A percentile compares a stretch with the other conserved stretches of the same genome.
Evolutionary conservation across 2,329 filamentous ascomycete genomes (phyloP).

Genomic region (Ophiocordyceps camponoti-floridani): DNA sequence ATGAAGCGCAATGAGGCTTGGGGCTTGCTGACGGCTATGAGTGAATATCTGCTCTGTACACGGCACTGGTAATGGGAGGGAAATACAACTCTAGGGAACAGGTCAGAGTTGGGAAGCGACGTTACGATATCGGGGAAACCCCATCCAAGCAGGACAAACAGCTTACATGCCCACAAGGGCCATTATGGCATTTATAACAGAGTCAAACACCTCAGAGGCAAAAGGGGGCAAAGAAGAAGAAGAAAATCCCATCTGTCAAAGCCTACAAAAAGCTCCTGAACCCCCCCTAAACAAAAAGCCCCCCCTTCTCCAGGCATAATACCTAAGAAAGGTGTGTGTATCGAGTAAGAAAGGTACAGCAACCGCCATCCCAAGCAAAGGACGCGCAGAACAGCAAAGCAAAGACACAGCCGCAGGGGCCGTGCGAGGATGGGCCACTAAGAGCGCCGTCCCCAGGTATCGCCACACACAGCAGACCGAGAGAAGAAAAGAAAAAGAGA

Average conservation of each 20-base stretch:
- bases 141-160: too few species aligned
- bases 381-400: not conserved
- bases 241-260: too few species aligned
- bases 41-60: conserved; percentile 48
- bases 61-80: conserved; percentile 42
- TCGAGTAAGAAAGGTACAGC: not conserved
- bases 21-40: conserved; percentile 44
- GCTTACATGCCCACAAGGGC: not conserved
- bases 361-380: not conserved
- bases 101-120: not conserved
- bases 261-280: too few species aligned
- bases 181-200: not conserved
- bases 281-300: too few species aligned
- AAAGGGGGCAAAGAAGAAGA: not conserved
- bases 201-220: not conserved
- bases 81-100: not conserved
- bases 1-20: conserved; percentile 74
- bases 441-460: conserved; percentile 6
- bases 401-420: not conserved
- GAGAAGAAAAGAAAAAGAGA: not conserved
- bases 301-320: not conserved
- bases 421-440: conserved; percentile 1
- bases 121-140: too few species aligned
- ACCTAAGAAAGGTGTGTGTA: not conserved
- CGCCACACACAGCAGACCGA: not conserved